These are phyloP conservation scores for Solanum ossicruentum DNA, from an alignment of 257 asterid genomes.

Conservation along the genomic window DNA sequence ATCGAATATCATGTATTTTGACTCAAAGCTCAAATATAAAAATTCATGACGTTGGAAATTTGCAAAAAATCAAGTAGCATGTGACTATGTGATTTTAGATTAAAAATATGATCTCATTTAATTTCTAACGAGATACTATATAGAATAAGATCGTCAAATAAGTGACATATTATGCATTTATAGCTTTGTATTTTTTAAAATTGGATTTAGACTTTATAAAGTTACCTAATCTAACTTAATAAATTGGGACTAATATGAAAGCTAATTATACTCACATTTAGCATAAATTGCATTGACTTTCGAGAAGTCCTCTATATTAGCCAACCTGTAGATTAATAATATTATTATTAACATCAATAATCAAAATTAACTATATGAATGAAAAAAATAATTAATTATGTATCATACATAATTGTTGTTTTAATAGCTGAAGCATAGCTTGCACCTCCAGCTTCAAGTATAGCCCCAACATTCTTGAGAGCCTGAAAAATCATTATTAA, in stretches of 20 bases:
- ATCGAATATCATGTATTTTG: too few species aligned
- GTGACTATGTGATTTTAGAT: too few species aligned
- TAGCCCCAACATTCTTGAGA: conserved; percentile 90
- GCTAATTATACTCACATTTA: conserved; percentile 52
- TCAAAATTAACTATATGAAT: background rate
- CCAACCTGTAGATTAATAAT: conserved; percentile 53
- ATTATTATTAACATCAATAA: conserved; percentile 1
- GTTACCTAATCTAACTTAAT: background rate
- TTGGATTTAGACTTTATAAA: too few species aligned
- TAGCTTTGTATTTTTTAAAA: too few species aligned
- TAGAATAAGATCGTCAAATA: too few species aligned
- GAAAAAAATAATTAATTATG: background rate
- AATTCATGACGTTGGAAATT: too few species aligned
- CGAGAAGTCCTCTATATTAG: conserved; percentile 90
- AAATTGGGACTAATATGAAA: background rate
- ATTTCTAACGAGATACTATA: too few species aligned
- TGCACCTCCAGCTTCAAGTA: conserved; percentile 90
- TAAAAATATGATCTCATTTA: background rate
- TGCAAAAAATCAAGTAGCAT: background rate
- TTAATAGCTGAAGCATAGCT: conserved; percentile 82
- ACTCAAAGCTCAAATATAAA: too few species aligned
- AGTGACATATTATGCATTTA: too few species aligned
- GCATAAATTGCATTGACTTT: conserved; percentile 83
- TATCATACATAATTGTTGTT: conserved; percentile 80
- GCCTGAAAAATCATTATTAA: conserved; percentile 25